Evolutionary conservation across 208 protist genomes (phyloP), one percentile per base, ranked within the genome.

Genomic region (Acanthamoeba triangularis): DNA sequence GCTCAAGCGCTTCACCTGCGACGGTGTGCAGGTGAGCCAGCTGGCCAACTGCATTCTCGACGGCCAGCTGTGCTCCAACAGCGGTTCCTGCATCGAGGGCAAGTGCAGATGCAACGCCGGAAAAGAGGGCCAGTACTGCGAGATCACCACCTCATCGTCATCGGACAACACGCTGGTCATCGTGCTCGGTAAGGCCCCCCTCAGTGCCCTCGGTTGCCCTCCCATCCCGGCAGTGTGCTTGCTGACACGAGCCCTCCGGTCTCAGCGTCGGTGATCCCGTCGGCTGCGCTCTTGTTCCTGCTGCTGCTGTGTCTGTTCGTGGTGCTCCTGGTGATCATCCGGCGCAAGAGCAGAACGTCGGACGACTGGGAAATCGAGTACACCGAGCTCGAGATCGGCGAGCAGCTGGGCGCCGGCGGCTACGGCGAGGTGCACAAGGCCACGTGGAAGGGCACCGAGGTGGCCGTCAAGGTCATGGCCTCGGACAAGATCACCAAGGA

Each of bases 281-380:
- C 30, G 44, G 74, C 74, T 20, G 74, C 10, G 41, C 0, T 52
- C 16, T 8, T 52, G 74, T 16, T 52, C 23, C 23, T 52, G 74
- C n/a, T 82, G 41, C 23, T 82, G 41, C 3, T 82, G 74, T 28
- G 33, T 6, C 18, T 82, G 44, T 16, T 49, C 33, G 18, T 82
- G 74, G 44, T 82, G 23, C n/a, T 82, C 16, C 5, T 82, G 18
- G 18, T 82, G 35, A 25, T 82, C 35, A 49, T 82, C 35, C 33
- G 25, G 8, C 74, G 20, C 41, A 82, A 30, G 74, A 20, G 47
- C 33, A 63, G 7, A 25, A 4, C 6, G 8, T 69, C 52, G 33
- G 61, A 93, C 41, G 87, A 93, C 25, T 93, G 87, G 87, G 63
- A 76, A 16, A 93, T 93, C 87, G 33, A 52, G 1, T 93, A 41